Percentiles rank a stretch among this genome's conserved stretches.
These are phyloP conservation scores for Skeletonema potamos DNA, from an alignment of 108 stramenopile species.

Conservation along the genomic window DNA sequence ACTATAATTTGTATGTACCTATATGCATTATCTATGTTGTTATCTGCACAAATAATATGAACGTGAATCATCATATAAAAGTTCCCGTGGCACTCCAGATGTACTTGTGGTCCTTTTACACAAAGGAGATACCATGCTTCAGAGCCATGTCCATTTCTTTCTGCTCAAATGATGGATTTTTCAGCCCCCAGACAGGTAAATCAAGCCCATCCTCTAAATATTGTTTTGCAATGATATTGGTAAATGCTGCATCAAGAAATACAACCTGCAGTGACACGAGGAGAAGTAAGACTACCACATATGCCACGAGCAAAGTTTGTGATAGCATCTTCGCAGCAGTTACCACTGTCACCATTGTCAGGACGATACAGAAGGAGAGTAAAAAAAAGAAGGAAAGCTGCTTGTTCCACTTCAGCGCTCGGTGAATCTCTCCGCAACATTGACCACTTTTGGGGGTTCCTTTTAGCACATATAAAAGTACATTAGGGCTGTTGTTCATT, in stretches of 20 bases:
- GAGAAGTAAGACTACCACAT: neutral
- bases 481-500: neutral
- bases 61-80: too few species aligned
- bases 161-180: neutral
- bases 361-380: neutral
- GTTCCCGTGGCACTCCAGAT: too few species aligned
- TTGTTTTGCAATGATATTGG: neutral
- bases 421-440: conserved; percentile 3
- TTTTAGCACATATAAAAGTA: conserved; percentile 2
- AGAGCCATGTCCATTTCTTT: neutral
- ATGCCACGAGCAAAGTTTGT: neutral
- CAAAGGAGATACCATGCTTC: neutral
- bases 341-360: neutral
- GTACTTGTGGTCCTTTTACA: neutral
- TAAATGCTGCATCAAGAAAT: neutral
- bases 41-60: too few species aligned
- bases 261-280: neutral
- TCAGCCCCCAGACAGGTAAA: neutral
- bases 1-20: too few species aligned
- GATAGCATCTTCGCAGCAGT: neutral
- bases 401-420: conserved; percentile 1
- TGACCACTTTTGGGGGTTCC: conserved; percentile 9
- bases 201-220: neutral
- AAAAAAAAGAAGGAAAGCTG: neutral
- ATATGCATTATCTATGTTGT: too few species aligned